Evolutionary conservation across 495 filamentous ascomycete genomes (phyloP), one percentile per base, ranked within the genome.

Genomic region (Pseudoneurospora amorphoporcata): DNA sequence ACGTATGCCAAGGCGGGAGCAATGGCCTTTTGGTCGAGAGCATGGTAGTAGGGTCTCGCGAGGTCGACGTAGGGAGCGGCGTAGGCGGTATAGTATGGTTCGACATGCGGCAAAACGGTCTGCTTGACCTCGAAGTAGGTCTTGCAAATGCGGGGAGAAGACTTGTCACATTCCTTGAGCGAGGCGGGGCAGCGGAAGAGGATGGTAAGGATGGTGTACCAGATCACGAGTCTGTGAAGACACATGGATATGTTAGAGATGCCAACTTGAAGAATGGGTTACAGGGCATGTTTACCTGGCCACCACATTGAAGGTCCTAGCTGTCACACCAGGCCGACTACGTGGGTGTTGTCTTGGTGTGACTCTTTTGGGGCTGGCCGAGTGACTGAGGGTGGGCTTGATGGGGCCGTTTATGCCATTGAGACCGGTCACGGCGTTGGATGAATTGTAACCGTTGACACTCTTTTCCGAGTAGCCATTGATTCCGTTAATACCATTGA

Each of bases 51-150:
- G 0, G 94, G 94, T 40, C 88, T 87, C 37, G 87, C 91, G 35
- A 87, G 77, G n/a, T 94, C 88, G 68, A 97, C 88, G 75, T 97
- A 93, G 14, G 92, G 93, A 3, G 91, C 91, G 7, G 90, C 90
- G 76, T 97, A 97, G 40, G 86, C 77, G 73, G 94, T 84, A 79
- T 97, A 98, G 82, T 97, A 98, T 32, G 96, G 96, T 65, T 89
- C 84, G 41, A 96, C 75, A 78, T 95, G 90, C 8, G 96, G 95
- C 38, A 87, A 81, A 68, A 93, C 82, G 45, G 90, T 85, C 3
- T 90, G 87, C 72, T 90, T 89, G 69, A 88, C 82, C 68, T 89
- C 84, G 69, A 97, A 87, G 78, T 95, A 96, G 4, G 92, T 92
- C 77, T 90, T 91, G 85, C 96, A 99, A 39, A 98, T 88, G 69